Base-by-base conservation (phyloP, 352 stramenopile species). In the Phytopythium delawarense region DNA sequence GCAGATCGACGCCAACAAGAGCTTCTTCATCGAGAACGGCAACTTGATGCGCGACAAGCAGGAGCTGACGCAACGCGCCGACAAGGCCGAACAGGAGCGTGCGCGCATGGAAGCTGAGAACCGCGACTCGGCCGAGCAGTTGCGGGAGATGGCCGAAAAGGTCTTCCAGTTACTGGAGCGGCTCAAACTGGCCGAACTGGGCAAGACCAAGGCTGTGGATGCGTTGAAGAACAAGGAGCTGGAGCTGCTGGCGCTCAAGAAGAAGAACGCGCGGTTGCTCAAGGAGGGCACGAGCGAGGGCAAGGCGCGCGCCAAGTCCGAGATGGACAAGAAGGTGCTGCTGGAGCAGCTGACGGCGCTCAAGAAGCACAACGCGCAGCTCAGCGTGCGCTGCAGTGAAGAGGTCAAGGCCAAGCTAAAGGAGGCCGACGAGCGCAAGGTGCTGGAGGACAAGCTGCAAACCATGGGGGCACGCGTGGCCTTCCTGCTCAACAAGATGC, bases 101-200 rank as follows among this genome's bases (percentile, higher is more conserved):
- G 85, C 97, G 9, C 88, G 94, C 6, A 98, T 98, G 89, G 95
- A 99, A 65, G 88, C 91, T 13, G 96, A 99, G 68, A 96, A 97
- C 62, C 81, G 95, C 32, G 94, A 98, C 66, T 97, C 86, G 34
- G 92, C 90, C 16, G 95, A 99, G 57, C 93, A 99, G 71, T 75
- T 99, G 5, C 86, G 94, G 13, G 94, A 99, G 70, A 98, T 98
- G 94, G 95, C 96, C 13, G 94, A 99, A 69, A 99, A 98, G 68
- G 69, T 97, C 30, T 99, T 99, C 68, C 92, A 98, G 70, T 70
- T 99, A 42, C 79, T 99, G 12, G 96, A 99, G 68, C 74, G 96
- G 0, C 84, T 99, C 30, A 99, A 98, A 67, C 74, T 98, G 39
- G 92, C 96, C 7, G 96, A 99, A 64, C 65, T 98, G 9, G 92